Conservation (phyloP, 257 asterid genomes). For the Solanum ossicruentum region DNA sequence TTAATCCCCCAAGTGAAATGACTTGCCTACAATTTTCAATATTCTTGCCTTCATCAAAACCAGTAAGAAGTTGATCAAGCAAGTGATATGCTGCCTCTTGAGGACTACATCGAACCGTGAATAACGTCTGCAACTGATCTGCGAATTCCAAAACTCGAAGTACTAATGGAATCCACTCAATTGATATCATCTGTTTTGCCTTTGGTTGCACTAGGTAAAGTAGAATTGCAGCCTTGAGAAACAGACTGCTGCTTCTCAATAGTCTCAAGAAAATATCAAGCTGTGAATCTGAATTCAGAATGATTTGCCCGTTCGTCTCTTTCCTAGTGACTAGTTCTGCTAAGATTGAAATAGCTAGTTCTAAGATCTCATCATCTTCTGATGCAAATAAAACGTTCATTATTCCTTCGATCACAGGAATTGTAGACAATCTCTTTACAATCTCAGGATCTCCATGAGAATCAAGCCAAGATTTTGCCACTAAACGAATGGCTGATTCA, state of each 20-base stretch:
- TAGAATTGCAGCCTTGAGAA: slow-evolving; percentile 62
- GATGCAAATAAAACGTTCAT: slow-evolving; percentile 51
- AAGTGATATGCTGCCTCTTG: slow-evolving; percentile 65
- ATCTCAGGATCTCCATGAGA: slow-evolving; percentile 20
- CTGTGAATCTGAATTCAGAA: slow-evolving; percentile 51
- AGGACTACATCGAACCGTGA: slow-evolving; percentile 43
- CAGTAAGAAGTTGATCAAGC: slow-evolving; percentile 43
- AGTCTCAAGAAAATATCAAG: slow-evolving; percentile 40
- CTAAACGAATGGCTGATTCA: slow-evolving; percentile 46
- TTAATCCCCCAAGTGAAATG: slow-evolving; percentile 55
- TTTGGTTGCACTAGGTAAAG: slow-evolving; percentile 54
- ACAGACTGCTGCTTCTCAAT: slow-evolving; percentile 49
- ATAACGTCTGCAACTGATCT: slow-evolving; percentile 49
- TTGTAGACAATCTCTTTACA: slow-evolving; percentile 29
- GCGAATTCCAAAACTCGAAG: slow-evolving; percentile 79
- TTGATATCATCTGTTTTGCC: slow-evolving; percentile 55
- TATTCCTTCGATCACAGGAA: slow-evolving; percentile 44
- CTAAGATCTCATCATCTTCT: slow-evolving; percentile 54
- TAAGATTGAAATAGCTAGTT: slow-evolving; percentile 54
- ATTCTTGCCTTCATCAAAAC: slow-evolving; percentile 49
- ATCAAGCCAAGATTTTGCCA: slow-evolving; percentile 56
- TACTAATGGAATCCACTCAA: slow-evolving; percentile 66
- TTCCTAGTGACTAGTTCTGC: slow-evolving; percentile 51
- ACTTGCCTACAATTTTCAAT: slow-evolving; percentile 51
- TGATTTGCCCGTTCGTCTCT: slow-evolving; percentile 28